Evolutionary conservation across 805 yeast species (phyloP).

Genomic region (Cyberlindnera subsufficiens): DNA sequence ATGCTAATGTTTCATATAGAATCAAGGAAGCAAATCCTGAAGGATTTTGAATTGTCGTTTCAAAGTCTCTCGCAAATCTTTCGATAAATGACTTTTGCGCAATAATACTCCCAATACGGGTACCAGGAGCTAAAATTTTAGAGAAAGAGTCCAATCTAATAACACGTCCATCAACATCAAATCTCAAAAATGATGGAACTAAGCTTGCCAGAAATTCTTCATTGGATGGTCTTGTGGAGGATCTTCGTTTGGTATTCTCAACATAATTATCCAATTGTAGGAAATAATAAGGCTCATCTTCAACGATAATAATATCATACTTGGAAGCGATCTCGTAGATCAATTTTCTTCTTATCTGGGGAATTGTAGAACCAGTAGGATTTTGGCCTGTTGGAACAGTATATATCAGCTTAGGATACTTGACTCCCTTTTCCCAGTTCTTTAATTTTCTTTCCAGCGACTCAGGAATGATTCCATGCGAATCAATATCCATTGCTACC

Average conservation of each 20-base stretch:
- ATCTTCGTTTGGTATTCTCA: not conserved
- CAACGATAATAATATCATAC: not conserved
- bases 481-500: slow-evolving; percentile 34
- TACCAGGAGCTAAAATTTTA: slow-evolving; percentile 90
- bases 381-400: slow-evolving; percentile 1
- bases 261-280: slow-evolving; percentile 38
- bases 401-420: slow-evolving; percentile 47
- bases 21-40: slow-evolving; percentile 76
- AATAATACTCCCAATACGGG: slow-evolving; percentile 85
- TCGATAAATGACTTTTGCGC: slow-evolving; percentile 63
- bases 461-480: slow-evolving; percentile 41
- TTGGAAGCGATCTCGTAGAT: slow-evolving; percentile 1
- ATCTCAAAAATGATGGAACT: slow-evolving; percentile 67
- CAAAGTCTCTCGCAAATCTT: slow-evolving; percentile 66
- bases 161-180: slow-evolving; percentile 40
- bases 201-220: slow-evolving; percentile 61
- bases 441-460: slow-evolving; percentile 42
- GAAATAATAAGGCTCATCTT: slow-evolving; percentile 2
- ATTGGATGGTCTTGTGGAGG: not conserved
- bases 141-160: slow-evolving; percentile 82
- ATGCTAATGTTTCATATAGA: slow-evolving; percentile 61
- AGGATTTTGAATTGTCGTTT: slow-evolving; percentile 74
- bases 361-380: slow-evolving; percentile 1
- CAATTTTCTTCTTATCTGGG: not conserved
- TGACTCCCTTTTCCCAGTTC: slow-evolving; percentile 28